A percentile compares a stretch with the other conserved stretches of the same genome.
Conservation (phyloP, 192 early-diverging fungal species). For the Allomyces arbusculus region DNA sequence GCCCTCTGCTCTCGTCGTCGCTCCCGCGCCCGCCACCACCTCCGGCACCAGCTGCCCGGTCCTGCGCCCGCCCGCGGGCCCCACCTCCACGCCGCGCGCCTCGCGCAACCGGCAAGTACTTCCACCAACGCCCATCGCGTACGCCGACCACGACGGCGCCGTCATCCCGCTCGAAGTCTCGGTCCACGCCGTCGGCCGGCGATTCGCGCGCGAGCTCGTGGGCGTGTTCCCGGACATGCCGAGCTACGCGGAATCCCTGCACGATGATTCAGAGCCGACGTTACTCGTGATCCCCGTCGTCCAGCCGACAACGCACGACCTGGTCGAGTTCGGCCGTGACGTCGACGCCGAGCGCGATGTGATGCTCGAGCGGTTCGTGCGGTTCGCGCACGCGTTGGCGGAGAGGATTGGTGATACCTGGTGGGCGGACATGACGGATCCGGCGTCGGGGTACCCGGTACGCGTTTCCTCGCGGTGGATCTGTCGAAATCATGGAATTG, state of each 20-base stretch:
- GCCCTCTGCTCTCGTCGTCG: too few relatives aligned
- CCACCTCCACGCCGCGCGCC: too few relatives aligned
- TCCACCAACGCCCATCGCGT: not conserved
- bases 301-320: not conserved
- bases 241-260: not conserved
- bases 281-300: not conserved
- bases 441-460: slow-evolving; percentile 68
- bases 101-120: not conserved
- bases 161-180: not conserved
- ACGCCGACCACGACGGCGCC: not conserved
- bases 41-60: too few relatives aligned
- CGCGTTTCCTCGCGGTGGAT: slow-evolving; percentile 1
- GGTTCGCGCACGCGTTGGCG: not conserved
- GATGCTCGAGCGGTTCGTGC: not conserved
- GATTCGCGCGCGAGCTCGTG: not conserved
- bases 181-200: not conserved
- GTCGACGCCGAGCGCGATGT: not conserved
- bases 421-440: slow-evolving; percentile 86
- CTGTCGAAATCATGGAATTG: too few relatives aligned
- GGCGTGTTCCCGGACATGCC: not conserved
- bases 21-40: too few relatives aligned
- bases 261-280: not conserved
- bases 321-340: not conserved
- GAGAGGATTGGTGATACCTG: slow-evolving; percentile 9
- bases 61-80: too few relatives aligned